These are phyloP conservation scores for Boletus mariae DNA, from an alignment of 1,284 basidiomycete species.

Conservation along the genomic window DNA sequence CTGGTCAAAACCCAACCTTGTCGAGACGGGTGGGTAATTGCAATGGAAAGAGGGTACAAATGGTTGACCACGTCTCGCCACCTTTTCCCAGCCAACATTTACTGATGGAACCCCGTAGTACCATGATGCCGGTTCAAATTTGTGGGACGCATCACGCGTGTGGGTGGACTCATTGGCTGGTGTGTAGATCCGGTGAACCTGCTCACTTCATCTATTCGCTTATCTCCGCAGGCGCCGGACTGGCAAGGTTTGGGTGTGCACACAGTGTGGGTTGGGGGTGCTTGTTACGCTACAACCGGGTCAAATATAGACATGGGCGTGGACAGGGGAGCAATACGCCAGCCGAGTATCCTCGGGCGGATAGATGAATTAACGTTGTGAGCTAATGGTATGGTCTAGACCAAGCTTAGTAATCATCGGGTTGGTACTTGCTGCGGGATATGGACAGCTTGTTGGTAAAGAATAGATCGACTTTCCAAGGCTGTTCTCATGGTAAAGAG, in stretches of 20 bases:
- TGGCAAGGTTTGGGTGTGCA: background rate
- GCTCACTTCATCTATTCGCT: conserved; percentile 10
- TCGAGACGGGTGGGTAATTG: background rate
- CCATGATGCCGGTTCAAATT: background rate
- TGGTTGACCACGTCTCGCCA: background rate
- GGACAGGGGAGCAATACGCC: background rate
- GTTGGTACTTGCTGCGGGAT: background rate
- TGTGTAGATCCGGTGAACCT: conserved; percentile 5
- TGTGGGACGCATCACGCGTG: background rate
- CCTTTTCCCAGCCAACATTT: conserved; percentile 9
- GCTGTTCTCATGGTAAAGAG: background rate
- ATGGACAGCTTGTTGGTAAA: too few relatives aligned
- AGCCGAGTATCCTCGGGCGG: background rate
- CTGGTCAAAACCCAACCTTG: background rate
- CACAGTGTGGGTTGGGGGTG: conserved; percentile 4
- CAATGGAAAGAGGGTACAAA: background rate
- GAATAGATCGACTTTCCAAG: background rate
- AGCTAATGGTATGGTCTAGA: conserved; percentile 4
- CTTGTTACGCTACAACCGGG: conserved; percentile 10
- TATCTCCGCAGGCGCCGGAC: conserved; percentile 26
- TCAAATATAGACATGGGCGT: background rate
- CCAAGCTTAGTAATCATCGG: conserved; percentile 2
- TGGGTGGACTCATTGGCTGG: conserved; percentile 6
- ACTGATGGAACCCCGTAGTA: background rate
- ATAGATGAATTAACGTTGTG: conserved; percentile 1